Base-by-base conservation (phyloP, 108 stramenopile species). In the Bacterosira constricta region DNA sequence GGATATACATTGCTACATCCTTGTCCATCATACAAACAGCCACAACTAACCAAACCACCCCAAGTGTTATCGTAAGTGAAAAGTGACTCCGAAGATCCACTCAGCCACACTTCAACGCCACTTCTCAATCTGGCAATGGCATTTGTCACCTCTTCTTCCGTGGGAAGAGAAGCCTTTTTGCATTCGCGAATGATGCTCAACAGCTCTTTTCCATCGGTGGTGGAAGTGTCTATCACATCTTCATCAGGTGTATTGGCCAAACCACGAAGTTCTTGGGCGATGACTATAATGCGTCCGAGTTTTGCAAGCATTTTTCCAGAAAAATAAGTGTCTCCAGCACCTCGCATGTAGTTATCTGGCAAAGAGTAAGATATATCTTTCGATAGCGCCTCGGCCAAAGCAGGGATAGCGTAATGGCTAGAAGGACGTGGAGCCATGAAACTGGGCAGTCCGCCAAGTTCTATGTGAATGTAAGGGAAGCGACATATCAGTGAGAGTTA, bases 241-340 rank as follows among this genome's bases (percentile, higher is more conserved):
- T 55, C 37, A 42, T 79, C 55, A 29, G 57, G 37, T 45, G 23
- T 44, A n/a, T 54, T 61, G 37, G 88, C 90, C 26, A 91, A 38
- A 9, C 79, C 86, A 17, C 61, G 25, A 30, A 96, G 58, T 58
- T 98, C 95, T 63, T 92, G 82, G 2, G 91, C 84, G 49, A 98
- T 86, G 18, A 89, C 56, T 12, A 93, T 66, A 64, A 96, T 94
- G 0, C 97, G 89, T 21, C 83, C 90, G 45, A 95, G 77, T 68
- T 94, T 96, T 20, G 97, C 95, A 21, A 98, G 63, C 83, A 88
- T 83, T 63, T 98, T 98, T 0, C 96, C 97, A 26, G 88, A 88
- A 68, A 98, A 98, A 70, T 98, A 98, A 1, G 97, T 98, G 65
- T 98, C 97, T 10, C 96, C 96, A 53, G 90, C 93, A 36, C 97